A percentile compares a stretch with the other conserved stretches of the same genome.
Evolutionary conservation across 1,284 basidiomycete species (phyloP).

Genomic region (Pyrrhoderma noxium): DNA sequence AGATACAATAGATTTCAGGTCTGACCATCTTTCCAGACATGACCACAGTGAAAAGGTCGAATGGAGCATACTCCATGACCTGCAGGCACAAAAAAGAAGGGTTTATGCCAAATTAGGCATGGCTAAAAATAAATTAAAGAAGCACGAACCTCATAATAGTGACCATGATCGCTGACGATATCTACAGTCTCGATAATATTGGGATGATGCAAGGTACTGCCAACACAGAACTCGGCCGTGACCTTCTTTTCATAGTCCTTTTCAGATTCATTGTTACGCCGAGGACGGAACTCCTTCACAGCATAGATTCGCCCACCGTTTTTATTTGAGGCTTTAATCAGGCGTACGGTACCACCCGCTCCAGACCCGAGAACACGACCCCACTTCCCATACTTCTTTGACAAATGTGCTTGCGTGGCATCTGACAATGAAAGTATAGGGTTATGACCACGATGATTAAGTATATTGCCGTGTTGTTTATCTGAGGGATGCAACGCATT

Average conservation of each 20-base stretch:
- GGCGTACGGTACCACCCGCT: slow-evolving; percentile 93
- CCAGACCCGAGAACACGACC: slow-evolving; percentile 92
- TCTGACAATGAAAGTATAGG: slow-evolving; percentile 56
- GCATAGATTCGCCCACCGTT: slow-evolving; percentile 82
- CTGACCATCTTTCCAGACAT: slow-evolving; percentile 99
- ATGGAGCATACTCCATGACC: slow-evolving; percentile 99
- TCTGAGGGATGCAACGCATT: slow-evolving; percentile 8
- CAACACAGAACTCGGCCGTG: slow-evolving; percentile 97
- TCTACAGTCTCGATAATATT: slow-evolving; percentile 99
- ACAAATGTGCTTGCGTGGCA: slow-evolving; percentile 85
- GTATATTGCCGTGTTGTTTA: neutral
- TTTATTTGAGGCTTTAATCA: slow-evolving; percentile 85
- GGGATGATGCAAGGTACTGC: slow-evolving; percentile 88
- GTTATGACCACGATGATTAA: slow-evolving; percentile 22
- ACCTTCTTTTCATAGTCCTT: slow-evolving; percentile 99
- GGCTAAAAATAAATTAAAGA: neutral
- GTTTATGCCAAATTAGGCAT: neutral
- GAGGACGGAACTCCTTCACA: slow-evolving; percentile 95
- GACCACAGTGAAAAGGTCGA: slow-evolving; percentile 97
- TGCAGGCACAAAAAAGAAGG: slow-evolving; percentile 29
- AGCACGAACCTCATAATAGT: slow-evolving; percentile 80
- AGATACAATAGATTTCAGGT: slow-evolving; percentile 98
- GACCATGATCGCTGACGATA: slow-evolving; percentile 95
- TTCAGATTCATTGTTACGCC: slow-evolving; percentile 80
- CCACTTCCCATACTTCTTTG: slow-evolving; percentile 99